Evolutionary conservation across 345 rosid species (phyloP).

Genomic region (Eucalyptus curtisii): DNA sequence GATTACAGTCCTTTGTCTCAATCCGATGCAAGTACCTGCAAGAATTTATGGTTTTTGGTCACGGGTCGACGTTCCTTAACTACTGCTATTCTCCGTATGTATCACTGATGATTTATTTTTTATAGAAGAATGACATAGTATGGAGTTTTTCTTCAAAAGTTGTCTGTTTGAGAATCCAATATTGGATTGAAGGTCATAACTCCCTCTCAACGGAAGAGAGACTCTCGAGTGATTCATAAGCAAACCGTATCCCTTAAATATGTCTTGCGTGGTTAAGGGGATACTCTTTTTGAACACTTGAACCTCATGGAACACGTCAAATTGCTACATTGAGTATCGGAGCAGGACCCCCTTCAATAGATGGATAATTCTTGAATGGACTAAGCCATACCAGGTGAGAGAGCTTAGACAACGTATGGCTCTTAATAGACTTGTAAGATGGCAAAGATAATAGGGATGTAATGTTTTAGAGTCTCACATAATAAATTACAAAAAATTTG

Average conservation of each 20-base stretch:
- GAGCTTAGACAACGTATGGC: not conserved
- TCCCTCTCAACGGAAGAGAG: not conserved
- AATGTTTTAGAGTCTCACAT: not conserved
- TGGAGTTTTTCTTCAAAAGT: not conserved
- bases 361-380: not conserved
- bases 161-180: not conserved
- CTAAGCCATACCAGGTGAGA: not conserved
- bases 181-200: not conserved
- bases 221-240: not conserved
- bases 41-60: not conserved
- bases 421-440: not conserved
- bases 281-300: not conserved
- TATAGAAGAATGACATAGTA: not conserved
- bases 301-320: not conserved
- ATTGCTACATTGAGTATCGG: not conserved
- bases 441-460: not conserved
- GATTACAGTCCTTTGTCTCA: not conserved
- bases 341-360: not conserved
- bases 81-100: not conserved
- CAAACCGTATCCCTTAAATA: not conserved
- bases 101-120: not conserved
- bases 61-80: not conserved
- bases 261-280: not conserved
- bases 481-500: no score
- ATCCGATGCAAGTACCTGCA: not conserved